Evolutionary conservation across 1,284 basidiomycete genomes (phyloP).

Genomic region (Entoloma clypeatum): DNA sequence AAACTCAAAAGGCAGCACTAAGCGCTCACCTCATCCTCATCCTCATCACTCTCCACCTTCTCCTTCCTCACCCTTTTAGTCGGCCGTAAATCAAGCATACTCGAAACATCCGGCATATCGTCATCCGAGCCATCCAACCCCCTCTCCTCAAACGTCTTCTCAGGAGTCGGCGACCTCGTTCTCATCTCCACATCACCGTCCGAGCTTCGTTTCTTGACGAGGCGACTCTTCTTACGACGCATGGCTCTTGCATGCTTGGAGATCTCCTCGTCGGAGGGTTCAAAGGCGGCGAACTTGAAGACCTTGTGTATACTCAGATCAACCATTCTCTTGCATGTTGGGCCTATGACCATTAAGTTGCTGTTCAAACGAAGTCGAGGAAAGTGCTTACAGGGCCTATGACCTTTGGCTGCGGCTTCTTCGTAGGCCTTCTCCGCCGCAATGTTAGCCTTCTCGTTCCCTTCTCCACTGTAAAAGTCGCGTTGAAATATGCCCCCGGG

Average conservation of each 20-base stretch:
- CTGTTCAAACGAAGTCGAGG: neutral
- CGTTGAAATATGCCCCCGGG: neutral
- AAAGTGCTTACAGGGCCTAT: conserved; percentile 48
- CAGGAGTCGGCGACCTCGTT: conserved; percentile 24
- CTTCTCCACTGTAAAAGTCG: conserved; percentile 42
- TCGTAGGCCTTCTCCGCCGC: conserved; percentile 54
- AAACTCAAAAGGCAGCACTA: neutral
- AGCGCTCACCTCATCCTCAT: conserved; percentile 19
- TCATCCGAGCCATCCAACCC: conserved; percentile 38
- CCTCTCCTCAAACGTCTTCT: conserved; percentile 25
- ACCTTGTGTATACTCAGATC: conserved; percentile 44
- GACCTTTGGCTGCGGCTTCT: conserved; percentile 49
- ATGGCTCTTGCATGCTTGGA: conserved; percentile 26
- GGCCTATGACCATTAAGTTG: conserved; percentile 33
- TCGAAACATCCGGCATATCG: conserved; percentile 47
- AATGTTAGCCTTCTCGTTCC: conserved; percentile 51
- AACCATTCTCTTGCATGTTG: conserved; percentile 56
- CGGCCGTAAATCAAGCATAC: conserved; percentile 26
- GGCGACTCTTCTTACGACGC: conserved; percentile 18
- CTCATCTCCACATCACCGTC: conserved; percentile 13
- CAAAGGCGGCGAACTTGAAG: conserved; percentile 55
- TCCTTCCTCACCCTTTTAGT: conserved; percentile 22
- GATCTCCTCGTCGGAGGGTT: conserved; percentile 47
- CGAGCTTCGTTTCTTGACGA: conserved; percentile 2
- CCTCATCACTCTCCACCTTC: conserved; percentile 18